Evolutionary conservation across 805 yeast species (phyloP).

Genomic region (Ogataea paraovalis): DNA sequence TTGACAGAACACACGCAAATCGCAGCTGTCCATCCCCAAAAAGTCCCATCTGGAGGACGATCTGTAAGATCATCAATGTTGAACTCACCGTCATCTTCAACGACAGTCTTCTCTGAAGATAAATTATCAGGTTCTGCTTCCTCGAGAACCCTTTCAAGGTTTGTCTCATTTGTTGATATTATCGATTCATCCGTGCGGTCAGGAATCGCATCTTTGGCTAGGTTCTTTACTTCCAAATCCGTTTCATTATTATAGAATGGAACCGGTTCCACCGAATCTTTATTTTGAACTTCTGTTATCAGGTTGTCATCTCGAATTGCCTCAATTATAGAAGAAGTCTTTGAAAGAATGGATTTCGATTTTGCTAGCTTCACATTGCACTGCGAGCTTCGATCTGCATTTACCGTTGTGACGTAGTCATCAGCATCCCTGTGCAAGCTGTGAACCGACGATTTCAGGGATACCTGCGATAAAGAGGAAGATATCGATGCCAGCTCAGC

Average conservation of each 20-base stretch:
- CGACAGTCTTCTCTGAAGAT: not conserved
- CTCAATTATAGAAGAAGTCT: conserved; percentile 24
- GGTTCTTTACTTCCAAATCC: not conserved
- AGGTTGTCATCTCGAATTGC: conserved; percentile 30
- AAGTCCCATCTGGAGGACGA: conserved; percentile 41
- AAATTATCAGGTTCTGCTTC: conserved; percentile 29
- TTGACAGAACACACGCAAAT: conserved; percentile 29
- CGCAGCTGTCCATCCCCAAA: conserved; percentile 48
- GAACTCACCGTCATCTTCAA: conserved; percentile 32
- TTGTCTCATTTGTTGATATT: not conserved
- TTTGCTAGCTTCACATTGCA: not conserved
- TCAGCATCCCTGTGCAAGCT: no score
- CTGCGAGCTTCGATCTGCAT: not conserved
- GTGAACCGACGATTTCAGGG: not conserved
- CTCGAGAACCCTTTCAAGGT: not conserved
- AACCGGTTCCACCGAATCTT: conserved; percentile 1
- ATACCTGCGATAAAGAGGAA: not conserved
- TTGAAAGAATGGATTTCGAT: conserved; percentile 10
- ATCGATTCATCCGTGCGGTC: not conserved
- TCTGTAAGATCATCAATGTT: conserved; percentile 23
- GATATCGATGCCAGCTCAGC: not conserved
- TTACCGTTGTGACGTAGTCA: no score
- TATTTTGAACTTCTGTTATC: conserved; percentile 17
- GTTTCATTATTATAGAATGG: conserved; percentile 4
- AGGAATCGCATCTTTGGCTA: not conserved